A percentile compares a stretch with the other conserved stretches of the same genome.
Conservation (phyloP, 352 stramenopile species). For the Globisporangium nunn region DNA sequence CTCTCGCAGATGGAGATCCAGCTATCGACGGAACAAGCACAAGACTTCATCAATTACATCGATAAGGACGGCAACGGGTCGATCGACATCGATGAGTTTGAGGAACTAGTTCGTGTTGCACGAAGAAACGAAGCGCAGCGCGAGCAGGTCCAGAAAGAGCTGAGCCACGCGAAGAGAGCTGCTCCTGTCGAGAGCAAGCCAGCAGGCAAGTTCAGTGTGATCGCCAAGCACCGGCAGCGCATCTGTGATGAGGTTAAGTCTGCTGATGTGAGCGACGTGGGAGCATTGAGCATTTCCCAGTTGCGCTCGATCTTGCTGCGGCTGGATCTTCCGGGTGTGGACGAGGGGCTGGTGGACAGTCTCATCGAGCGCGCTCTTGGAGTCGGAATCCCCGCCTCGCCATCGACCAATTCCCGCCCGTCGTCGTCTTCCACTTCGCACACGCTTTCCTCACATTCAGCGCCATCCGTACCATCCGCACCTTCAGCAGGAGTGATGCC, state of each 20-base stretch:
- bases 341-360: constrained; percentile 36
- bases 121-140: constrained; percentile 63
- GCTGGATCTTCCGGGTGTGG: constrained; percentile 42
- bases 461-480: constrained; percentile 1
- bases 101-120: constrained; percentile 69
- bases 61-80: constrained; percentile 80
- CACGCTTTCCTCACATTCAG: background rate
- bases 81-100: constrained; percentile 84
- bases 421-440: background rate
- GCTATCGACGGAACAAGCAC: constrained; percentile 48
- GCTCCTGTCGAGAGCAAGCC: constrained; percentile 19
- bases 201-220: constrained; percentile 27
- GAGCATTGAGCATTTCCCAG: constrained; percentile 30
- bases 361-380: constrained; percentile 33
- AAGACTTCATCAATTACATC: constrained; percentile 70
- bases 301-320: constrained; percentile 36
- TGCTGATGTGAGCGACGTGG: constrained; percentile 26
- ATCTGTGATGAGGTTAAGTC: constrained; percentile 65
- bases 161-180: constrained; percentile 31
- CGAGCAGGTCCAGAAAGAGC: constrained; percentile 65
- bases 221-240: constrained; percentile 45
- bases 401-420: background rate
- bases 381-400: constrained; percentile 7
- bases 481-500: background rate
- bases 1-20: constrained; percentile 83